Base-by-base conservation (phyloP, 176 grass and related monocot species). In the Avena eriantha region DNA sequence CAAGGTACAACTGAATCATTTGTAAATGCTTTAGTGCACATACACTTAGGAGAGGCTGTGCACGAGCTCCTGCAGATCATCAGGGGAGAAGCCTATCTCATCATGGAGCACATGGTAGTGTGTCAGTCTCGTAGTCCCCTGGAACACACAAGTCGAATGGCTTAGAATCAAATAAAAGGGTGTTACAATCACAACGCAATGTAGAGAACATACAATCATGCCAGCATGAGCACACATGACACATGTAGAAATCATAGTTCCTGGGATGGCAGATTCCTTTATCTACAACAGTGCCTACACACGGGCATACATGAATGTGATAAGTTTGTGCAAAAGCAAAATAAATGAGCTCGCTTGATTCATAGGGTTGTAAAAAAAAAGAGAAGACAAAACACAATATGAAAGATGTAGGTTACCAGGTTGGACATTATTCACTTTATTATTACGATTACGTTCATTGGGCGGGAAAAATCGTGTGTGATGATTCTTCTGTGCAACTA, bases 401-500 rank as follows among this genome's bases (percentile, higher is more conserved):
- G 46, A 18, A 75, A 51, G 6, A 50, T 75, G 45, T 47, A 74
- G 45, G 72, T 75, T 75, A 75, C 72, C 43, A 73, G 43, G 72
- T 8, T 15, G 45, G 3, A 51, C 72, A 75, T 75, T 75, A 75
- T 12, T 74, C 71, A 74, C 45, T 48, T 70, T 17, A 21, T 70
- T 34, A 29, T 29, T 29, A 29, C 29, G 29, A 41, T 41, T 71
- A 12, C 17, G 8, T 21, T 48, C 72, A 75, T 51, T n/a, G n/a
- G 22, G 72, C 23, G 51, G 46, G 68, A 96, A 96, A 84, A 96
- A 86, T 49, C 78, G 88, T 10, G 89, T 96, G 63, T 96, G 89
- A 33, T 93, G 91, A 24, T 86, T 96, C 54, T 96, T 93, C 68
- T 92, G 89, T 4, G 87, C 94, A 43, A 96, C 88, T 33, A 96